These are phyloP conservation scores for Caryopteris hybrid DNA, from an alignment of 305 asterid genomes.

Conservation along the genomic window DNA sequence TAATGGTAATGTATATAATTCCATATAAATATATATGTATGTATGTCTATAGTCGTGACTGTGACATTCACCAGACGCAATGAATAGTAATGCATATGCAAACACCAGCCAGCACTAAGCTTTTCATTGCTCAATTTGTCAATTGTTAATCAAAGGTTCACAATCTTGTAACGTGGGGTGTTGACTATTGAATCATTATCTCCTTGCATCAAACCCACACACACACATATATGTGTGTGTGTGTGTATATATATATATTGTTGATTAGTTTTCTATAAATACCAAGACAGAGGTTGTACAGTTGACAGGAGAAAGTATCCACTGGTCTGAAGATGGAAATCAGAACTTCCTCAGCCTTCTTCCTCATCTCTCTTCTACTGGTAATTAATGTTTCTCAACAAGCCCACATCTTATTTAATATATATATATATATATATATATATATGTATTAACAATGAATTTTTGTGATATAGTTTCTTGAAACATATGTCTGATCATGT, in stretches of 20 bases:
- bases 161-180: constrained; percentile 24
- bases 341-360: constrained; percentile 35
- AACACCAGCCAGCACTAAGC: constrained; percentile 18
- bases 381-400: constrained; percentile 32
- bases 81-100: constrained; percentile 20
- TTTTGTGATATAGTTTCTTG: too few species aligned
- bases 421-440: too few species aligned
- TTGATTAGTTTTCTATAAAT: constrained; percentile 26
- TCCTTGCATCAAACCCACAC: constrained; percentile 4
- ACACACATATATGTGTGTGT: too few species aligned
- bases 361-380: constrained; percentile 44
- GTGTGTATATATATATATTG: background rate
- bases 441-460: too few species aligned
- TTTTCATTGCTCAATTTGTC: constrained; percentile 13
- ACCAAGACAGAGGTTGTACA: constrained; percentile 37
- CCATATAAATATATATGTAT: background rate
- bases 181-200: constrained; percentile 24
- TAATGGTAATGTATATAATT: background rate
- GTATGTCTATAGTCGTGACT: background rate
- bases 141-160: constrained; percentile 11
- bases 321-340: constrained; percentile 7
- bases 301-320: constrained; percentile 6
- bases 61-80: constrained; percentile 23
- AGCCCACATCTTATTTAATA: too few species aligned
- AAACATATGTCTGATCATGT: background rate